phyloP scores from a whole-genome alignment of 169 alveolate species.

The Babesia bovis region DNA sequence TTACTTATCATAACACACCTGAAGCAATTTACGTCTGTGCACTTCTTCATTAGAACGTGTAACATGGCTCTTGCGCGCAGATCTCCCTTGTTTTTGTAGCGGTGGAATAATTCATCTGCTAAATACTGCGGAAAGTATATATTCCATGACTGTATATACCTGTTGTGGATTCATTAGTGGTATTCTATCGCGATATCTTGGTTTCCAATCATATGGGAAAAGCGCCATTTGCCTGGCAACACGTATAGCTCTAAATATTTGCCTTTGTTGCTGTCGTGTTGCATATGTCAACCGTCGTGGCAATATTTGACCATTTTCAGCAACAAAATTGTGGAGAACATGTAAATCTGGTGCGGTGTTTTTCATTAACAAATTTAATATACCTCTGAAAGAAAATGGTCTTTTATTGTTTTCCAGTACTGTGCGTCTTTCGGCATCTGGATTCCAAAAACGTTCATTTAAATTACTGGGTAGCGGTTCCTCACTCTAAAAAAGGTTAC shows the following conservation, averaged over 20 bases:
- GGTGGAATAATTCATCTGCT: conserved; percentile 77
- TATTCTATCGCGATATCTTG: conserved; percentile 72
- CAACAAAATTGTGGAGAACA: conserved; percentile 77
- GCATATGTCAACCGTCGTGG: conserved; percentile 81
- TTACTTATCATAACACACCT: conserved; percentile 32
- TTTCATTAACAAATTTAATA: not conserved
- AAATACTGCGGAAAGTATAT: conserved; percentile 56
- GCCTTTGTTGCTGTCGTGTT: conserved; percentile 79
- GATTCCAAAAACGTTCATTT: conserved; percentile 82
- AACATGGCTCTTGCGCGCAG: conserved; percentile 81
- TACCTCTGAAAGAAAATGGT: conserved; percentile 68
- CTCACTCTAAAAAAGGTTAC: conserved; percentile 7
- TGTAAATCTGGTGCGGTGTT: conserved; percentile 69
- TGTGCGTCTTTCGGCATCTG: conserved; percentile 64
- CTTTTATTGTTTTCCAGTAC: conserved; percentile 70
- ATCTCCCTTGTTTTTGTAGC: conserved; percentile 69
- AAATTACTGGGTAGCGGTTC: conserved; percentile 27
- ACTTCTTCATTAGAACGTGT: conserved; percentile 67
- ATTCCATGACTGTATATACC: conserved; percentile 6
- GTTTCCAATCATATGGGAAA: conserved; percentile 82
- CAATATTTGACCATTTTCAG: conserved; percentile 79
- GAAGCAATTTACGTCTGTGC: conserved; percentile 72
- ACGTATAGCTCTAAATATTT: conserved; percentile 78
- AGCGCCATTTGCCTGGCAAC: conserved; percentile 82
- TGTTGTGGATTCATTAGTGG: conserved; percentile 81